Percentiles rank a stretch among this genome's conserved stretches.
Conservation (phyloP, 768 basidiomycete species). For the Tubosaeta brunneosetosa region DNA sequence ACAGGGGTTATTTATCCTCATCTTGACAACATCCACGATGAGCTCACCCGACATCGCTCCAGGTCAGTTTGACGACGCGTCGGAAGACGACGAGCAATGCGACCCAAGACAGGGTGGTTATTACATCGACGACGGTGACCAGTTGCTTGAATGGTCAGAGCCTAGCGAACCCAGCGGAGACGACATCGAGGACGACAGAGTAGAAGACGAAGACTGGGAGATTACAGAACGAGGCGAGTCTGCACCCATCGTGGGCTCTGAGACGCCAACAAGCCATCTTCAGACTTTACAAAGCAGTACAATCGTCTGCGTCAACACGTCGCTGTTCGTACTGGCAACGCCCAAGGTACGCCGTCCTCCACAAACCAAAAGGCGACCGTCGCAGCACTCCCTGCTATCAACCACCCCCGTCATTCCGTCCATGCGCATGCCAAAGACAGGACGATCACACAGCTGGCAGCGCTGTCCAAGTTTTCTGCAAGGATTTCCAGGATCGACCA, state of each 20-base stretch:
- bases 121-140: slow-evolving; percentile 42
- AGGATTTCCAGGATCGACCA: slow-evolving; percentile 70
- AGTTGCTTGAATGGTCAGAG: slow-evolving; percentile 28
- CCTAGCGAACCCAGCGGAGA: slow-evolving; percentile 37
- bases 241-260: not conserved
- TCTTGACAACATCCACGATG: slow-evolving; percentile 13
- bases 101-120: slow-evolving; percentile 29
- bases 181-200: slow-evolving; percentile 52
- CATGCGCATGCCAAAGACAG: slow-evolving; percentile 46
- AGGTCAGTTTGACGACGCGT: slow-evolving; percentile 64
- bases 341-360: slow-evolving; percentile 53
- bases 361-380: slow-evolving; percentile 46
- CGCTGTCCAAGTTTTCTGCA: slow-evolving; percentile 72
- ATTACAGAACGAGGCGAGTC: slow-evolving; percentile 71
- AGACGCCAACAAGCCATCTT: slow-evolving; percentile 3
- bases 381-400: slow-evolving; percentile 65
- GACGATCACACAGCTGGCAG: slow-evolving; percentile 67
- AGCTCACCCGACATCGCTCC: slow-evolving; percentile 30
- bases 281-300: slow-evolving; percentile 98
- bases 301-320: slow-evolving; percentile 92
- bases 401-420: slow-evolving; percentile 48
- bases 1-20: slow-evolving; percentile 13
- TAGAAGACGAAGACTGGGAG: slow-evolving; percentile 89
- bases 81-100: slow-evolving; percentile 26
- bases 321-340: slow-evolving; percentile 71